These are phyloP conservation scores for Fusarium aywerte DNA, from an alignment of 2,329 filamentous ascomycete species.

Conservation along the genomic window DNA sequence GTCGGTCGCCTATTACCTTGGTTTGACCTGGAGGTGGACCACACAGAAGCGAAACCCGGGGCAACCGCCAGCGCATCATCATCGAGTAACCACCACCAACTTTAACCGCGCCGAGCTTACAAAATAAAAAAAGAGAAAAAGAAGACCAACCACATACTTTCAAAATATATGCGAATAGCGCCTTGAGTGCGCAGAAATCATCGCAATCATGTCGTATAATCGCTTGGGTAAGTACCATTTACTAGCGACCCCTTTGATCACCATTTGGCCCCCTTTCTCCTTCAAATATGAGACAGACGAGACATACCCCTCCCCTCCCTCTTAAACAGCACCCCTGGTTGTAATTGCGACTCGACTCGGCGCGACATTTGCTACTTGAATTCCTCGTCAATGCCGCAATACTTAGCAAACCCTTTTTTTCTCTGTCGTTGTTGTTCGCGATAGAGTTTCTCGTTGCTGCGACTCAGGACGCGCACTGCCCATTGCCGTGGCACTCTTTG, in stretches of 20 bases:
- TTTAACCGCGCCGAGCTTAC: background rate
- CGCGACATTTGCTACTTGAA: slow-evolving; percentile 1
- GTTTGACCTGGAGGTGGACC: slow-evolving; percentile 4
- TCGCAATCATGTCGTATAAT: slow-evolving; percentile 74
- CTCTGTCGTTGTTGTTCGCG: background rate
- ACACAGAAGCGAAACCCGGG: slow-evolving; percentile 35
- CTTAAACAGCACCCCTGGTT: slow-evolving; percentile 35
- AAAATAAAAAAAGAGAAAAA: background rate
- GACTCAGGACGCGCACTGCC: slow-evolving; percentile 15
- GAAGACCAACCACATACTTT: slow-evolving; percentile 23
- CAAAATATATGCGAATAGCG: slow-evolving; percentile 22
- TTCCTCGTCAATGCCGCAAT: background rate
- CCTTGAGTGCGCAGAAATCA: slow-evolving; percentile 42
- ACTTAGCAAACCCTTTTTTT: background rate
- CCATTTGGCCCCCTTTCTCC: slow-evolving; percentile 36
- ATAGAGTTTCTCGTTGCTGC: slow-evolving; percentile 20
- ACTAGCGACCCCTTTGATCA: slow-evolving; percentile 30
- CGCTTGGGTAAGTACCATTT: slow-evolving; percentile 69
- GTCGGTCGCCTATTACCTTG: slow-evolving; percentile 11
- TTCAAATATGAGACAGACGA: slow-evolving; percentile 37
- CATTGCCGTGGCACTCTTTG: slow-evolving; percentile 31
- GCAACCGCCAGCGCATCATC: slow-evolving; percentile 38
- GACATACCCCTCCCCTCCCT: slow-evolving; percentile 42
- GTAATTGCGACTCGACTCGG: slow-evolving; percentile 24
- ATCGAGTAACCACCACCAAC: slow-evolving; percentile 16